Evolutionary conservation across 2,329 filamentous ascomycete species (phyloP).

Genomic region (Claviceps pusilla): DNA sequence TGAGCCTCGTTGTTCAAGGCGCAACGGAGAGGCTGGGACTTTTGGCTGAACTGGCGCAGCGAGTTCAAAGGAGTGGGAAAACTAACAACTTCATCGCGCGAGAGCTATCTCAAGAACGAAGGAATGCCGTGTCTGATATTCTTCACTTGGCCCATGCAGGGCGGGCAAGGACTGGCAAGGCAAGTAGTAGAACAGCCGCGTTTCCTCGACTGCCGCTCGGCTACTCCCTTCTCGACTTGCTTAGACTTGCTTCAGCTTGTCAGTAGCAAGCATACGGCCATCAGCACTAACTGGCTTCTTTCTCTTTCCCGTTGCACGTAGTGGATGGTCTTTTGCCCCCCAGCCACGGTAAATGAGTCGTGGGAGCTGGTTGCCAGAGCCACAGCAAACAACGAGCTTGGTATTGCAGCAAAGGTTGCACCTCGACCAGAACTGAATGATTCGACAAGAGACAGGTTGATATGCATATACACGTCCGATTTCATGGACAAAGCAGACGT

Average conservation of each 20-base stretch:
- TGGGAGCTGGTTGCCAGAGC: conserved; percentile 55
- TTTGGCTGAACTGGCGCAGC: conserved; percentile 32
- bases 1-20: conserved; percentile 33
- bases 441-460: conserved; percentile 34
- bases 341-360: conserved; percentile 39
- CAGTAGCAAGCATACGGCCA: not conserved
- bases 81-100: conserved; percentile 23
- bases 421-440: conserved; percentile 33
- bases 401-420: conserved; percentile 57
- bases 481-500: conserved; percentile 57
- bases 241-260: not conserved
- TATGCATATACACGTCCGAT: conserved; percentile 67
- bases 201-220: not conserved
- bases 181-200: conserved; percentile 12
- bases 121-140: conserved; percentile 38
- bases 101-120: conserved; percentile 35
- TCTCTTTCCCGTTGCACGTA: conserved; percentile 14
- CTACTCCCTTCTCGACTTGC: not conserved
- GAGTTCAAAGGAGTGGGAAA: conserved; percentile 24
- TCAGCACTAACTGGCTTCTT: not conserved
- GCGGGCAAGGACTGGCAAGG: conserved; percentile 52
- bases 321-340: conserved; percentile 60
- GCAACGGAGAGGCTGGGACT: conserved; percentile 36
- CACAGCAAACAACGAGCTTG: conserved; percentile 54
- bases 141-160: conserved; percentile 43